These are phyloP conservation scores for Coffea canephora DNA, from an alignment of 257 asterid genomes.

Conservation along the genomic window DNA sequence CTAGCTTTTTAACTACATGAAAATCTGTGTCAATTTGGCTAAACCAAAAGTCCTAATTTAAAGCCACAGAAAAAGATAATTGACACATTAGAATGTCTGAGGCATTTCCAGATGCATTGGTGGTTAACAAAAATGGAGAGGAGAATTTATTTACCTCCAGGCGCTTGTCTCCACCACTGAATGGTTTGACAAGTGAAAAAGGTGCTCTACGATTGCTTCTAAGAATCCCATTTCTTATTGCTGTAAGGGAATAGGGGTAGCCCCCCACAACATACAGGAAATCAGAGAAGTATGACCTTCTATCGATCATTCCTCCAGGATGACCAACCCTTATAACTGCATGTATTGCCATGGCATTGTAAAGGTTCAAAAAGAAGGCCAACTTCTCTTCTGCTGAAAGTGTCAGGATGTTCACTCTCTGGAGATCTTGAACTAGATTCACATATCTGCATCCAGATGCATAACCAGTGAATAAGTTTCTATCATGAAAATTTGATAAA, in stretches of 20 bases:
- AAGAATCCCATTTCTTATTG: slow-evolving; percentile 76
- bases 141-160: slow-evolving; percentile 52
- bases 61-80: background rate
- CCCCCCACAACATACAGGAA: slow-evolving; percentile 86
- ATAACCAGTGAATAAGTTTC: background rate
- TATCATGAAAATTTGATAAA: background rate
- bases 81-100: background rate
- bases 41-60: background rate
- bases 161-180: slow-evolving; percentile 69
- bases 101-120: background rate
- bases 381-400: slow-evolving; percentile 68
- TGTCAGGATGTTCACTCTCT: slow-evolving; percentile 54
- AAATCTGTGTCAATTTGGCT: background rate
- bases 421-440: slow-evolving; percentile 67
- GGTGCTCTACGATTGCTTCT: slow-evolving; percentile 84
- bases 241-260: slow-evolving; percentile 58
- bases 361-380: slow-evolving; percentile 82
- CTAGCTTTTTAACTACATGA: background rate
- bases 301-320: slow-evolving; percentile 85
- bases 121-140: background rate
- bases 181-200: slow-evolving; percentile 63
- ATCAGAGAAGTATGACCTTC: slow-evolving; percentile 70
- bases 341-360: slow-evolving; percentile 89
- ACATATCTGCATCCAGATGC: slow-evolving; percentile 48
- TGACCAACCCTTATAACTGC: slow-evolving; percentile 78